phyloP scores from a whole-genome alignment of 805 yeast genomes.

The Lipomyces anomalus region DNA sequence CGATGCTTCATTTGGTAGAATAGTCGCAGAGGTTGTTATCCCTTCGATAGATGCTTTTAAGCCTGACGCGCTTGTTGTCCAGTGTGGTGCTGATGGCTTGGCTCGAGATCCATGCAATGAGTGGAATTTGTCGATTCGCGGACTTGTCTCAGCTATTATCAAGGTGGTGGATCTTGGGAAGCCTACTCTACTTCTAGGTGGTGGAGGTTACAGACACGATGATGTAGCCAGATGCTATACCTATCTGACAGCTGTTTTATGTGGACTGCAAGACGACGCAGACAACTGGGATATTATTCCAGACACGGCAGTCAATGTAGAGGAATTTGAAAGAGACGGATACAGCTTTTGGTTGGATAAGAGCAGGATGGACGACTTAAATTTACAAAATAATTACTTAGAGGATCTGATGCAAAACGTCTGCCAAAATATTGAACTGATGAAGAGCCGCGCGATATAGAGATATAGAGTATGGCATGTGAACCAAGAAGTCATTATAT shows the following conservation, averaged over 20 bases:
- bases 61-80: conserved; percentile 56
- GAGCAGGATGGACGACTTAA: conserved; percentile 1
- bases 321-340: conserved; percentile 14
- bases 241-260: conserved; percentile 27
- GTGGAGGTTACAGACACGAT: conserved; percentile 67
- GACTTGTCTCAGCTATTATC: conserved; percentile 38
- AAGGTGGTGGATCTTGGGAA: conserved; percentile 28
- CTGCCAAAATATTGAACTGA: too few species aligned
- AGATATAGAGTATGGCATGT: too few species aligned
- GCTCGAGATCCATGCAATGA: conserved; percentile 57
- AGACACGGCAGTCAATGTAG: conserved; percentile 3
- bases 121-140: conserved; percentile 62
- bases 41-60: conserved; percentile 38
- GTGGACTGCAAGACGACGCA: conserved; percentile 2
- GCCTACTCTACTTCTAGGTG: conserved; percentile 56
- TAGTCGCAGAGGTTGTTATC: conserved; percentile 40
- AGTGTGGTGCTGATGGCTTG: conserved; percentile 72
- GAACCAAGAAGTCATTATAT: too few species aligned
- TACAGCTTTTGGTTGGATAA: conserved; percentile 8
- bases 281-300: conserved; percentile 17
- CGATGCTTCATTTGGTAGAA: conserved; percentile 39
- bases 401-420: conserved; percentile 12
- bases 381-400: conserved; percentile 5
- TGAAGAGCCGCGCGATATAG: too few species aligned
- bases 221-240: conserved; percentile 62